Evolutionary conservation across 2,329 filamentous ascomycete genomes (phyloP), one percentile per base, ranked within the genome.

Genomic region (Byssoonygena ceratinophila): DNA sequence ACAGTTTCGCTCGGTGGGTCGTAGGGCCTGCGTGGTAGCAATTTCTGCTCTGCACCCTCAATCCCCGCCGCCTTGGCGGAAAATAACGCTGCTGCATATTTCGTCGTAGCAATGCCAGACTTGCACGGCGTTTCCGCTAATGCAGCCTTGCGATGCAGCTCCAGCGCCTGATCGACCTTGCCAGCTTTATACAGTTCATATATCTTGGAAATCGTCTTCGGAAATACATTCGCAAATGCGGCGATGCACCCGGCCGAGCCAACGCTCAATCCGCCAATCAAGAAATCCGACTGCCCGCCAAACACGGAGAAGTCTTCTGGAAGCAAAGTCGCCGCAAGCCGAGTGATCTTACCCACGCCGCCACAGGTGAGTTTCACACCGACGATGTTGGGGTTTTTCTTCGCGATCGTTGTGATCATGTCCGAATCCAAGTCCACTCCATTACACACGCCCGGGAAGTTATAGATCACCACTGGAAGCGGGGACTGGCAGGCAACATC

Each of bases 281-380:
- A 66, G 64, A 85, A 88, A 61, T 89, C 85, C 1, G 79, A 80
- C 68, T 88, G 84, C 0, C 85, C 85, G 0, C 83, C 84, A 60
- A 80, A 87, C 0, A 81, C 78, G 1, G 82, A 78, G 61, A 89
- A 89, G 9, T 74, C 65, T 1, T 77, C 72, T 0, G 75, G 66
- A 0, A 74, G 65, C 54, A 84, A 73, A 16, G 69, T 68, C 31
- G 74, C 76, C 1, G 76, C 70, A 2, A 82, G 66, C 2, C 79
- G 72, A 12, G 77, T 77, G 58, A 80, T 78, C 66, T 82, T 82
- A 34, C 75, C 79, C 18, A 81, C 78, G 37, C 75, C 76, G 1
- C 73, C 81, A 66, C 81, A 84, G 11, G 81, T 84, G 55, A 85
- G 69, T 63, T 84, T 84, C 16, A 82, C 78, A 25, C 80, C 81